A percentile compares a stretch with the other conserved stretches of the same genome.
These are phyloP conservation scores for Adansonia madagascariensis DNA, from an alignment of 441 rosid species.

Conservation along the genomic window DNA sequence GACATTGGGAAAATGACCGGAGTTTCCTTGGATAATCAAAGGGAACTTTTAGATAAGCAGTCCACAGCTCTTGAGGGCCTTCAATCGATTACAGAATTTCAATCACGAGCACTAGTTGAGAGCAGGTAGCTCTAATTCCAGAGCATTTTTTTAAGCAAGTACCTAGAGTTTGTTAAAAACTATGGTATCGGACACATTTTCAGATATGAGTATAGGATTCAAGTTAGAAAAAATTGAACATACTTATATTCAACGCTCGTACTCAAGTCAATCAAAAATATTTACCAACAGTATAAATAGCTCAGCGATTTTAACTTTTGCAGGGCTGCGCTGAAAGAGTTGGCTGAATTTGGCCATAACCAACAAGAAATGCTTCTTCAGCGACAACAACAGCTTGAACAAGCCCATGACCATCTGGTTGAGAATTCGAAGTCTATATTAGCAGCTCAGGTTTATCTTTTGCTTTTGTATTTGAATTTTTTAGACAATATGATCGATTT, in stretches of 20 bases:
- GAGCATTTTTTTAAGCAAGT: not conserved
- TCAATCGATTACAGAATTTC: conserved; percentile 1
- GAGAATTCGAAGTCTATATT: not conserved
- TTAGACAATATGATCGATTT: not conserved
- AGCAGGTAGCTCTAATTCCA: not conserved
- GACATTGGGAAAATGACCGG: not conserved
- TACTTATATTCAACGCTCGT: too few relatives aligned
- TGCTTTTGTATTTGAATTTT: not conserved
- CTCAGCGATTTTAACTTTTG: not conserved
- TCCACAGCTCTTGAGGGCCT: not conserved
- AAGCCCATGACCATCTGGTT: not conserved
- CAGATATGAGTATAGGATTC: too few relatives aligned
- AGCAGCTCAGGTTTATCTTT: not conserved
- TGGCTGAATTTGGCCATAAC: not conserved
- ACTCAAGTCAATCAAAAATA: not conserved
- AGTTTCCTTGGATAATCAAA: not conserved
- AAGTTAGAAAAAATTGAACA: too few relatives aligned
- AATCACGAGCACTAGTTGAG: not conserved
- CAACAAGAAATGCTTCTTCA: conserved; percentile 1
- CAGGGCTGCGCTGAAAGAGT: not conserved
- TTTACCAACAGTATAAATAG: not conserved
- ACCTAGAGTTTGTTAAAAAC: not conserved
- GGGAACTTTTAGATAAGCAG: conserved; percentile 1
- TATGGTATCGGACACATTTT: too few relatives aligned
- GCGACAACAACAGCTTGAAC: not conserved